Evolutionary conservation across 139 green algal genomes (phyloP).

Genomic region (Cymbomonas tetramitiformis): DNA sequence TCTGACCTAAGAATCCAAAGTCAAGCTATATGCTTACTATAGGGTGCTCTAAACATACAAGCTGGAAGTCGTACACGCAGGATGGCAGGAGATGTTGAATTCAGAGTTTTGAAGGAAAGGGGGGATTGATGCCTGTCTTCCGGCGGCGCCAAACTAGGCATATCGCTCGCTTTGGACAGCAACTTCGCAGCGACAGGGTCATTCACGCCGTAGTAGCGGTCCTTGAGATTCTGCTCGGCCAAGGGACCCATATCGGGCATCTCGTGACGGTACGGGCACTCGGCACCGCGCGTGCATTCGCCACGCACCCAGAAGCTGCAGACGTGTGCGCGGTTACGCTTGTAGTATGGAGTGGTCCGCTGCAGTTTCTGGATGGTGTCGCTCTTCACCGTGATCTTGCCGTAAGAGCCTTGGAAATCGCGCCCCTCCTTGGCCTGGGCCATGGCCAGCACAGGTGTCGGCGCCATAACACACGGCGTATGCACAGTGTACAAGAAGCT

Average conservation of each 20-base stretch:
- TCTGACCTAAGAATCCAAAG: no score
- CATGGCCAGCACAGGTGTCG: background rate
- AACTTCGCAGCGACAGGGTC: conserved; percentile 92
- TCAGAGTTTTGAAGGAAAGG: no score
- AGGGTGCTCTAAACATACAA: no score
- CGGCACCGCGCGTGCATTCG: conserved; percentile 77
- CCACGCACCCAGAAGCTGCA: conserved; percentile 88
- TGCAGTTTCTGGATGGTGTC: conserved; percentile 66
- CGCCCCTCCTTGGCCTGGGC: conserved; percentile 12
- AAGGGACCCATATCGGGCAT: conserved; percentile 23
- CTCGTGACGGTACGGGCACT: conserved; percentile 69
- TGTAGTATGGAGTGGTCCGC: conserved; percentile 87
- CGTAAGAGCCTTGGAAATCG: no score
- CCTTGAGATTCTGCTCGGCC: conserved; percentile 83
- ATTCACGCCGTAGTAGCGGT: conserved; percentile 92
- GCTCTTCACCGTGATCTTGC: conserved; percentile 32
- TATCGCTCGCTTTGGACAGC: conserved; percentile 45
- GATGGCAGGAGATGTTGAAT: no score
- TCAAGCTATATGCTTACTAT: no score
- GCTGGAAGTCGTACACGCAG: no score
- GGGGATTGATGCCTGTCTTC: no score
- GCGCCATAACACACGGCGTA: background rate
- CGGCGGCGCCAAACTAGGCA: conserved; percentile 59
- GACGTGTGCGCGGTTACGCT: conserved; percentile 78
- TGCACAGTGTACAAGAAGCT: conserved; percentile 47